phyloP scores from a whole-genome alignment of 2,329 filamentous ascomycete genomes.

The Diaporthe ilicicola region DNA sequence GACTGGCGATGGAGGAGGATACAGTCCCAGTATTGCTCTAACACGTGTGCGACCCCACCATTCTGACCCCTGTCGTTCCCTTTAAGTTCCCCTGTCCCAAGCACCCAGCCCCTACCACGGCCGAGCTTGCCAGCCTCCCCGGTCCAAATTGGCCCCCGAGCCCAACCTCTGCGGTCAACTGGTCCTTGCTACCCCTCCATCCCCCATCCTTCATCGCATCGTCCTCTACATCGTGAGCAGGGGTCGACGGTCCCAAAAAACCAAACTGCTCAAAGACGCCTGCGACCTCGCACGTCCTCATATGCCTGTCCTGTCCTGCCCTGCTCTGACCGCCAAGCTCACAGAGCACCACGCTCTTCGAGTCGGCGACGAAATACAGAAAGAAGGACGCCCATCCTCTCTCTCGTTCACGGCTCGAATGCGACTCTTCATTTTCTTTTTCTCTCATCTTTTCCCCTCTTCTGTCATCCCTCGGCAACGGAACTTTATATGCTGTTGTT shows the following conservation, averaged over 20 bases:
- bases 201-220: constrained; percentile 10
- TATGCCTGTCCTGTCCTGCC: constrained; percentile 8
- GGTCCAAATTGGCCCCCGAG: constrained; percentile 7
- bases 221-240: constrained; percentile 22
- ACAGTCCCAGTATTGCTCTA: constrained; percentile 32
- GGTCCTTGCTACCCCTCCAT: constrained; percentile 24
- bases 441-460: constrained; percentile 2
- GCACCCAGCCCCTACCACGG: constrained; percentile 17
- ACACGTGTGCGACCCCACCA: constrained; percentile 37
- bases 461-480: background rate
- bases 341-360: constrained; percentile 18
- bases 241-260: constrained; percentile 13
- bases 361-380: background rate
- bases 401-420: background rate
- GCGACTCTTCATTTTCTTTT: constrained; percentile 9
- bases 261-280: constrained; percentile 13
- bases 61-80: constrained; percentile 16
- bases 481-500: background rate
- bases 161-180: constrained; percentile 12
- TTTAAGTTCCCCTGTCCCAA: constrained; percentile 5
- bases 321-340: constrained; percentile 24
- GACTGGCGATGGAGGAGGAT: constrained; percentile 23
- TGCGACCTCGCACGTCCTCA: constrained; percentile 17
- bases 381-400: constrained; percentile 16
- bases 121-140: constrained; percentile 25